These are phyloP conservation scores for Lasiosphaeria hispida DNA, from an alignment of 495 filamentous ascomycete species.

Conservation along the genomic window DNA sequence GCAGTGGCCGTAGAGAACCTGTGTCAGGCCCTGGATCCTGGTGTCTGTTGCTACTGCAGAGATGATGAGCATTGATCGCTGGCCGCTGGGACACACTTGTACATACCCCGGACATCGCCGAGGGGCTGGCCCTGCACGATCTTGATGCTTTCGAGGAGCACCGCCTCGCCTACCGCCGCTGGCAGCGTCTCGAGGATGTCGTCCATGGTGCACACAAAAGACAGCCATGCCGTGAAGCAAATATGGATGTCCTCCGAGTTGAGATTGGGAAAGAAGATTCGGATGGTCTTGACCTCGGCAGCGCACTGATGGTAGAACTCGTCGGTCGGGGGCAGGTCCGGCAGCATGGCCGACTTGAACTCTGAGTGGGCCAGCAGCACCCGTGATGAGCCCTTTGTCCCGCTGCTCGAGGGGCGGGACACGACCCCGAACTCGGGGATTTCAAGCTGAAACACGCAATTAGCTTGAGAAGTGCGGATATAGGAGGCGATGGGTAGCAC, in stretches of 20 bases:
- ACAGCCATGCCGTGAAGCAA: conserved; percentile 20
- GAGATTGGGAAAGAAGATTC: conserved; percentile 21
- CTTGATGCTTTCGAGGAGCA: conserved; percentile 9
- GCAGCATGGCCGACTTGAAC: too few species aligned
- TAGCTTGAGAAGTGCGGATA: too few species aligned
- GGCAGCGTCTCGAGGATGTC: conserved; percentile 19
- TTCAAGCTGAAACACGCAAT: too few species aligned
- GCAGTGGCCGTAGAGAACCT: conserved; percentile 1
- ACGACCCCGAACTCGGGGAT: too few species aligned
- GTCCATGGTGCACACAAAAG: conserved; percentile 21
- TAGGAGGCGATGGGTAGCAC: not conserved
- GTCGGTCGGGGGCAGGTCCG: not conserved
- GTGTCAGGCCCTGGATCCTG: conserved; percentile 1
- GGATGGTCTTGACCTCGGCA: conserved; percentile 21
- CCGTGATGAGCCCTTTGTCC: too few species aligned
- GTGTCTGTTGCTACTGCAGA: not conserved
- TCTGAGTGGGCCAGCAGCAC: too few species aligned
- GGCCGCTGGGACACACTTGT: too few species aligned
- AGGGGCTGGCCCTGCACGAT: not conserved
- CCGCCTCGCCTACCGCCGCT: not conserved
- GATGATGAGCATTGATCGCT: not conserved
- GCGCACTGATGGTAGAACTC: conserved; percentile 11
- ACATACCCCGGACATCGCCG: not conserved
- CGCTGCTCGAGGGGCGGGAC: too few species aligned
- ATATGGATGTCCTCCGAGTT: conserved; percentile 2